Base-by-base conservation (phyloP, 495 filamentous ascomycete species). In the Penicillium chermesinum region DNA sequence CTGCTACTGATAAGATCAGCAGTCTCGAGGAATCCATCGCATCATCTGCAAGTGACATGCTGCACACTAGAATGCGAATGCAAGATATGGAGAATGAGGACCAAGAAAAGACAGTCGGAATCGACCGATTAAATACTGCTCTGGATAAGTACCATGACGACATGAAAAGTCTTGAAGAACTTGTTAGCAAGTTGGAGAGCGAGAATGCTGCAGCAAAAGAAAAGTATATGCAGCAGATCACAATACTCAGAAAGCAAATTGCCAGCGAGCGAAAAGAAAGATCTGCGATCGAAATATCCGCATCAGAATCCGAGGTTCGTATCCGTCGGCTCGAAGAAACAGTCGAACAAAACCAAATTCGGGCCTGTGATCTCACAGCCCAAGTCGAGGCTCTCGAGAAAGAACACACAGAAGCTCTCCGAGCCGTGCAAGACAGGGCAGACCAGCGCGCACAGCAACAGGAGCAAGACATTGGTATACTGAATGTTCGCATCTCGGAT, bases 61-160 rank as follows among this genome's bases (percentile, higher is more conserved):
- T 68, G 2, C 63, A 70, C 39, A 69, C 69, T 3, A 69, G 72
- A 32, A 71, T 64, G 40, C 58, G 65, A 10, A 62, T 74, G 56
- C 66, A 69, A 38, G 72, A 76, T 4, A 66, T 82, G 12, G 74
- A 80, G 22, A 62, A 56, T 3, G 70, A 80, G 42, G 71, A 79
- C 40, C 61, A 71, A 2, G 83, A 85, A 32, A 75, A 85, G 18
- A 73, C 79, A 13, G 52, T 76, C 9, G 75, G 76, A 20, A 73
- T 86, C 44, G 74, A 80, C 44, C 74, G 80, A 21, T 71, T 90
- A 18, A 79, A 77, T 51, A 57, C 66, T 19, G 84, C 86, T 0
- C 73, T 88, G 0, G 71, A 79, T 14, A 72, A 73, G 10, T 90
- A 90, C 55, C 71, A 76, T 7, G 63, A 72, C 7, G 89, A 94